Conservation (phyloP, 768 basidiomycete species). For the Cubamyces sp. region DNA sequence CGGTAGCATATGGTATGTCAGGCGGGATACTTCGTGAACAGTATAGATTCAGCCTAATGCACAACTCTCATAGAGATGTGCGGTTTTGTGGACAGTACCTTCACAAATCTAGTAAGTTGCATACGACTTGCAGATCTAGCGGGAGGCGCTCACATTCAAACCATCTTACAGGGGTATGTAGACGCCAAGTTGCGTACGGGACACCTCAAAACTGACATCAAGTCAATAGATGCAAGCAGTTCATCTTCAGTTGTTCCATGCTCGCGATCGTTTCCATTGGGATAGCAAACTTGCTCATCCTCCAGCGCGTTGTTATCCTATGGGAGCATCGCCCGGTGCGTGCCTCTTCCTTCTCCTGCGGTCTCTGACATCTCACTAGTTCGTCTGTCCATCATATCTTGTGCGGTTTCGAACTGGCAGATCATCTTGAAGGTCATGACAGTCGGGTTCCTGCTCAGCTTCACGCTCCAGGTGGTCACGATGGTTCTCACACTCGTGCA, state of each 20-base stretch:
- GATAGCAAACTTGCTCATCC: slow-evolving; percentile 38
- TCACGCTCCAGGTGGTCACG: slow-evolving; percentile 28
- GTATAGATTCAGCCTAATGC: neutral
- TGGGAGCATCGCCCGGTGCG: slow-evolving; percentile 42
- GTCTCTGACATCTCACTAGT: neutral
- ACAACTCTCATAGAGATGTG: slow-evolving; percentile 30
- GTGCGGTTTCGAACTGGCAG: slow-evolving; percentile 12
- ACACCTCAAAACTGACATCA: neutral
- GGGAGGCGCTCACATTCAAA: neutral
- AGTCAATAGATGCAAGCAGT: slow-evolving; percentile 34
- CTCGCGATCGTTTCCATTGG: slow-evolving; percentile 35
- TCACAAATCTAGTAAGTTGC: slow-evolving; percentile 24
- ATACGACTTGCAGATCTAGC: neutral
- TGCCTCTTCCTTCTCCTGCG: neutral
- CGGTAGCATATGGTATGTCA: slow-evolving; percentile 34
- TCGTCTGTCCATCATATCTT: neutral
- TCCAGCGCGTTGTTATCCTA: slow-evolving; percentile 39
- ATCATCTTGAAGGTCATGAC: slow-evolving; percentile 31
- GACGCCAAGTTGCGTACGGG: neutral
- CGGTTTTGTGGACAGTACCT: slow-evolving; percentile 24
- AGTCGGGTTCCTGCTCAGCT: slow-evolving; percentile 35
- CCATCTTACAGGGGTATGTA: slow-evolving; percentile 16
- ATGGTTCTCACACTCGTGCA: slow-evolving; percentile 34
- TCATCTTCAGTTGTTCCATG: slow-evolving; percentile 32
- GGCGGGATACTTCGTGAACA: neutral